Conservation (phyloP, 2,329 filamentous ascomycete genomes). For the Pseudonectria foliicola region DNA sequence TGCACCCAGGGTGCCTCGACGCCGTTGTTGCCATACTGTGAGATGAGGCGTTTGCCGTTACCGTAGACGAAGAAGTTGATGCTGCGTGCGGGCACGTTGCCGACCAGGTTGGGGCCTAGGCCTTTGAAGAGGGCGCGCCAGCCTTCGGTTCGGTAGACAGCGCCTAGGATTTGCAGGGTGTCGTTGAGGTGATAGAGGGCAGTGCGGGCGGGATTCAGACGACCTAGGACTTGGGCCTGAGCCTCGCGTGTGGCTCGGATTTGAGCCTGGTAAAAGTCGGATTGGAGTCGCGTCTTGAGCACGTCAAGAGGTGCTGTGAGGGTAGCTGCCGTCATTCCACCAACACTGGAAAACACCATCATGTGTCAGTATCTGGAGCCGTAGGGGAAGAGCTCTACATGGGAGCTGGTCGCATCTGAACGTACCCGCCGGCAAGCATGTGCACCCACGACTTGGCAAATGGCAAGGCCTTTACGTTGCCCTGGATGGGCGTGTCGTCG, state of each 20-base stretch:
- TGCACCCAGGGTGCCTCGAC: slow-evolving; percentile 70
- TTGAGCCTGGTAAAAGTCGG: slow-evolving; percentile 87
- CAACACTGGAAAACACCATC: slow-evolving; percentile 47
- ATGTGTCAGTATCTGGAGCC: slow-evolving; percentile 8
- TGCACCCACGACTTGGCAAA: slow-evolving; percentile 82
- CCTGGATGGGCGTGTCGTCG: slow-evolving; percentile 28
- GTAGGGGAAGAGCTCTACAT: too few species aligned
- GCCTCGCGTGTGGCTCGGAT: slow-evolving; percentile 61
- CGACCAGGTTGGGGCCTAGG: slow-evolving; percentile 80
- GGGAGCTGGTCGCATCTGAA: slow-evolving; percentile 7
- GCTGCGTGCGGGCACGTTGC: slow-evolving; percentile 79
- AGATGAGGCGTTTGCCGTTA: slow-evolving; percentile 79
- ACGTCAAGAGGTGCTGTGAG: slow-evolving; percentile 93
- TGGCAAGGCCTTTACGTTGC: slow-evolving; percentile 35
- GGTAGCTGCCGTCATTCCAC: slow-evolving; percentile 86
- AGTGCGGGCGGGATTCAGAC: slow-evolving; percentile 56
- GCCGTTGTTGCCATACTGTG: slow-evolving; percentile 64
- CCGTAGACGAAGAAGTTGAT: slow-evolving; percentile 95
- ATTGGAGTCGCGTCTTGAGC: slow-evolving; percentile 86
- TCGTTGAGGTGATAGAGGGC: slow-evolving; percentile 71
- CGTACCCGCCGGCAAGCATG: slow-evolving; percentile 83
- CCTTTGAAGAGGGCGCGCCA: slow-evolving; percentile 88
- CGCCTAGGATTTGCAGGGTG: slow-evolving; percentile 76
- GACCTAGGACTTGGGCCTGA: slow-evolving; percentile 38
- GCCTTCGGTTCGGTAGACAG: slow-evolving; percentile 75